Conservation (phyloP, 1,139 yeast genomes). For the Candida gigantensis region DNA sequence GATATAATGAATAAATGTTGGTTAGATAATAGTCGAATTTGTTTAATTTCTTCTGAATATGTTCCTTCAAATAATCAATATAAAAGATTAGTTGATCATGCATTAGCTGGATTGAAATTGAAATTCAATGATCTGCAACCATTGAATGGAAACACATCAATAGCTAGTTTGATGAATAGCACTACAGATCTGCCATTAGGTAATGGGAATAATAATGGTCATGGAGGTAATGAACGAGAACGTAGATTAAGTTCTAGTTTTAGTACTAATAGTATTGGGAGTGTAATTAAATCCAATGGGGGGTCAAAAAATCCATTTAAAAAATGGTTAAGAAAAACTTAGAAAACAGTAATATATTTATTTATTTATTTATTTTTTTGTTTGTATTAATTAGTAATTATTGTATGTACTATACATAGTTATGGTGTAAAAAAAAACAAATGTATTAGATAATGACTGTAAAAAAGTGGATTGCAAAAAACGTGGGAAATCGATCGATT, state of each 20-base stretch:
- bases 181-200: too few relatives aligned
- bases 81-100: conserved; percentile 31
- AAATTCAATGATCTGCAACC: conserved; percentile 22
- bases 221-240: neutral
- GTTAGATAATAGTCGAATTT: conserved; percentile 35
- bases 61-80: conserved; percentile 10
- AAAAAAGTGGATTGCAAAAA: too few relatives aligned
- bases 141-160: conserved; percentile 5
- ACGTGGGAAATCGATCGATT: too few relatives aligned
- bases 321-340: conserved; percentile 34
- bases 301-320: conserved; percentile 35
- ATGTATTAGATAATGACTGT: too few relatives aligned
- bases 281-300: conserved; percentile 19
- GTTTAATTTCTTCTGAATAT: conserved; percentile 30
- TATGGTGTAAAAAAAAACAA: too few relatives aligned
- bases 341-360: too few relatives aligned
- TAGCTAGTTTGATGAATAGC: neutral
- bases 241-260: conserved; percentile 17
- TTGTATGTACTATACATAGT: too few relatives aligned
- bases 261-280: conserved; percentile 27
- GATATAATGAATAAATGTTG: conserved; percentile 30
- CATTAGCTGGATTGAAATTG: conserved; percentile 34
- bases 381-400: neutral
- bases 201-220: conserved; percentile 1
- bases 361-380: neutral